Evolutionary conservation across 345 rosid genomes (phyloP), one percentile per base, ranked within the genome.

Genomic region (Populus nigra): DNA sequence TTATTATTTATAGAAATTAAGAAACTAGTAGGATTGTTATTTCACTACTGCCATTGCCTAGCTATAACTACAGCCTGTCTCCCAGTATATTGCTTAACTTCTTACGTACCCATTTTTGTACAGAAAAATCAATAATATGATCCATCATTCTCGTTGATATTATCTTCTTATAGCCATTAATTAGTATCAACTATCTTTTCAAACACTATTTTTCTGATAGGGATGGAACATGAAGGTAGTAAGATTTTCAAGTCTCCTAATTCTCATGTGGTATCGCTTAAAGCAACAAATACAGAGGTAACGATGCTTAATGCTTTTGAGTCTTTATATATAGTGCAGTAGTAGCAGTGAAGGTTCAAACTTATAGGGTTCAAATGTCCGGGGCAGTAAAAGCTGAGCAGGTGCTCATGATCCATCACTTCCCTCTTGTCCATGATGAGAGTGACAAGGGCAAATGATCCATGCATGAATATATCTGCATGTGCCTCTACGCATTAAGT

Each of bases 211-310:
- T 10, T 63, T 33, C 72, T 83, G 78, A 79, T 72, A 78, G 63
- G 59, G 67, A 73, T 76, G 77, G 76, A 81, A 81, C 71, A 68
- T 79, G 88, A 82, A 86, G 84, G 85, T 75, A 70, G 4, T 75
- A 78, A 35, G 62, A 72, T 31, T 31, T 65, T 65, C 70, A 76
- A 71, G 71, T 79, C 72, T 66, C 80, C 76, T 27, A 20, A 53
- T 18, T 67, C 68, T 69, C 41, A 65, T 47, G 75, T 73, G 72
- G 75, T 74, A 71, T 72, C 76, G 66, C 76, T 61, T 66, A 72
- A 78, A 68, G 74, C 81, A 62, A 76, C 81, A 68, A 43, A 50
- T 50, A 41, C 72, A 22, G 72, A 83, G 85, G 86, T 81, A 83
- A 33, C 33, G 23, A 49, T 49, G 17, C 55, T 49, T 49, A 16